These are phyloP conservation scores for Macrolepiota fuliginosa DNA, from an alignment of 768 basidiomycete genomes.

Conservation along the genomic window DNA sequence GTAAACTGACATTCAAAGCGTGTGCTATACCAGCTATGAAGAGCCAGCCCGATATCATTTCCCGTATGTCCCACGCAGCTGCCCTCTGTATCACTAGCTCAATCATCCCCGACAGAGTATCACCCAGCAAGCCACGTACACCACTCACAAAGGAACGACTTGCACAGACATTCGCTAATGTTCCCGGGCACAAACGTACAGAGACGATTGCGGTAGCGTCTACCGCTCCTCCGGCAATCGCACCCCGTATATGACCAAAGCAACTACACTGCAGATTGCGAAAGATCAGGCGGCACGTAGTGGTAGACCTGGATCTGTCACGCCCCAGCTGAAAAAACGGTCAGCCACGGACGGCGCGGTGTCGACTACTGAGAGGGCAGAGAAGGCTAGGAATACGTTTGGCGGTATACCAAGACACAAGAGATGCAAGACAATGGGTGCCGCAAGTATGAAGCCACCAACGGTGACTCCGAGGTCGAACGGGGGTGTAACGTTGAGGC, in stretches of 20 bases:
- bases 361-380: slow-evolving; percentile 13
- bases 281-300: slow-evolving; percentile 24
- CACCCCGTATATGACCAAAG: slow-evolving; percentile 76
- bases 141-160: slow-evolving; percentile 66
- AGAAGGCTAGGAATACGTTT: slow-evolving; percentile 48
- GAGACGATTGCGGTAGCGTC: no score
- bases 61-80: slow-evolving; percentile 74
- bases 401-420: slow-evolving; percentile 87
- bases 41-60: slow-evolving; percentile 64
- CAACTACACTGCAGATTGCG: slow-evolving; percentile 68
- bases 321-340: slow-evolving; percentile 35
- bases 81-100: slow-evolving; percentile 63
- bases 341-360: slow-evolving; percentile 27
- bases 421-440: slow-evolving; percentile 69
- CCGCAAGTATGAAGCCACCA: slow-evolving; percentile 68
- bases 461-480: slow-evolving; percentile 69
- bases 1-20: slow-evolving; percentile 59
- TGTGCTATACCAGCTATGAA: slow-evolving; percentile 64
- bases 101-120: slow-evolving; percentile 39
- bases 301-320: neutral
- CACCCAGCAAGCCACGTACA: slow-evolving; percentile 41
- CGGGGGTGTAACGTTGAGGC: slow-evolving; percentile 66
- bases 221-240: slow-evolving; percentile 67
- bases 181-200: slow-evolving; percentile 79
- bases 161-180: slow-evolving; percentile 77